phyloP scores from a whole-genome alignment of 1,139 yeast genomes.

The Blastobotrys capitulatus region DNA sequence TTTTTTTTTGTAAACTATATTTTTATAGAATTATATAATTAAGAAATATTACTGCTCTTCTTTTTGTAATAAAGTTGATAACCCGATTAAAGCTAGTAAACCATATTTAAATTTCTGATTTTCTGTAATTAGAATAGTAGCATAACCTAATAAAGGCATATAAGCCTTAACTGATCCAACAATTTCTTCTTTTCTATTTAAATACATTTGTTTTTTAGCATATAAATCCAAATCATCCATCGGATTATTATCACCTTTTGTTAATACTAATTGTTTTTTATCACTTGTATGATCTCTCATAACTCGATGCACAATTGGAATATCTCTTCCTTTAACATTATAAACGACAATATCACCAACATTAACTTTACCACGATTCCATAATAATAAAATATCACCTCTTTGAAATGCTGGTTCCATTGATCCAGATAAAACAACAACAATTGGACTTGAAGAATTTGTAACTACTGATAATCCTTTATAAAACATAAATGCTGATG shows the following conservation, averaged over 20 bases:
- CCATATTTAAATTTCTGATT: conserved; percentile 70
- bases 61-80: conserved; percentile 36
- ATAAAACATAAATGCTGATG: conserved; percentile 92
- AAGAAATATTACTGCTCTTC: conserved; percentile 25
- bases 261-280: conserved; percentile 65
- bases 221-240: conserved; percentile 86
- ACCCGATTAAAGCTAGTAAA: conserved; percentile 60
- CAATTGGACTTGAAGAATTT: conserved; percentile 88
- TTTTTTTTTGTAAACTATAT: not conserved
- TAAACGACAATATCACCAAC: conserved; percentile 99
- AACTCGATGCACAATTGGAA: conserved; percentile 95
- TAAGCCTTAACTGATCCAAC: conserved; percentile 90
- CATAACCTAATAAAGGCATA: conserved; percentile 86
- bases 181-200: conserved; percentile 70
- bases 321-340: conserved; percentile 69
- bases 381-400: conserved; percentile 86
- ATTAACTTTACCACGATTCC: conserved; percentile 72
- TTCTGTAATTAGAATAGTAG: conserved; percentile 90
- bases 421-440: conserved; percentile 94
- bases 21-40: not conserved
- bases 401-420: conserved; percentile 99
- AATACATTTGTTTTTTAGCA: conserved; percentile 67
- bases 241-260: conserved; percentile 96
- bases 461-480: conserved; percentile 72
- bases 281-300: conserved; percentile 62